Percentiles rank a stretch among this genome's conserved stretches.
Evolutionary conservation across 1,284 basidiomycete genomes (phyloP).

Genomic region (Phlebopus sp.): DNA sequence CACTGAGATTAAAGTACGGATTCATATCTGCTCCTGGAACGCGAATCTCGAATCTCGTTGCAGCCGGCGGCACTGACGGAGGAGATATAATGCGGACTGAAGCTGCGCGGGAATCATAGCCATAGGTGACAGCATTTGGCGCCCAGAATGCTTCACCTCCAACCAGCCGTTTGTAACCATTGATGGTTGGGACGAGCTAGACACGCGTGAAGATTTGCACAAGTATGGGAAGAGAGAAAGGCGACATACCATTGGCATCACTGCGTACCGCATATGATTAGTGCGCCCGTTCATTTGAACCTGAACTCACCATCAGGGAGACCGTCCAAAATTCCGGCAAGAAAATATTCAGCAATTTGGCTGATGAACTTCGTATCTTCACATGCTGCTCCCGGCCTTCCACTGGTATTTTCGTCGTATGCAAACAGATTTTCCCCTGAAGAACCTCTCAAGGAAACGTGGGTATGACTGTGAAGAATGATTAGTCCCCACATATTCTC

Average conservation of each 20-base stretch:
- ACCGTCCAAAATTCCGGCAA: constrained; percentile 88
- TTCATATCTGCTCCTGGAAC: constrained; percentile 98
- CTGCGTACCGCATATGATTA: constrained; percentile 30
- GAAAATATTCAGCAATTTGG: constrained; percentile 85
- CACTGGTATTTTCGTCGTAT: constrained; percentile 53
- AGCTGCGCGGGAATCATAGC: constrained; percentile 91
- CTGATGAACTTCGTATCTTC: constrained; percentile 85
- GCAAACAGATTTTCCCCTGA: constrained; percentile 82
- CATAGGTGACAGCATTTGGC: constrained; percentile 89
- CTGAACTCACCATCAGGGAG: constrained; percentile 73
- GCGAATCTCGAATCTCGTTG: constrained; percentile 87
- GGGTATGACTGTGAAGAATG: constrained; percentile 69
- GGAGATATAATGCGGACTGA: constrained; percentile 91
- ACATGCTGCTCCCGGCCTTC: constrained; percentile 68
- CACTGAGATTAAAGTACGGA: constrained; percentile 83
- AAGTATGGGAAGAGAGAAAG: neutral
- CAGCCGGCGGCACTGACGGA: constrained; percentile 75
- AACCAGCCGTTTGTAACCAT: constrained; percentile 96
- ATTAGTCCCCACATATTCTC: constrained; percentile 5
- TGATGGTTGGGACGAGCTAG: constrained; percentile 89
- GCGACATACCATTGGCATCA: constrained; percentile 57
- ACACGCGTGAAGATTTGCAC: constrained; percentile 6
- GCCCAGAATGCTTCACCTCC: constrained; percentile 97
- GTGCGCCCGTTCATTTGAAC: neutral
- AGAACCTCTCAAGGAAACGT: constrained; percentile 79